Evolutionary conservation across 2,329 filamentous ascomycete genomes (phyloP).

Genomic region (Trichoderma sp.): DNA sequence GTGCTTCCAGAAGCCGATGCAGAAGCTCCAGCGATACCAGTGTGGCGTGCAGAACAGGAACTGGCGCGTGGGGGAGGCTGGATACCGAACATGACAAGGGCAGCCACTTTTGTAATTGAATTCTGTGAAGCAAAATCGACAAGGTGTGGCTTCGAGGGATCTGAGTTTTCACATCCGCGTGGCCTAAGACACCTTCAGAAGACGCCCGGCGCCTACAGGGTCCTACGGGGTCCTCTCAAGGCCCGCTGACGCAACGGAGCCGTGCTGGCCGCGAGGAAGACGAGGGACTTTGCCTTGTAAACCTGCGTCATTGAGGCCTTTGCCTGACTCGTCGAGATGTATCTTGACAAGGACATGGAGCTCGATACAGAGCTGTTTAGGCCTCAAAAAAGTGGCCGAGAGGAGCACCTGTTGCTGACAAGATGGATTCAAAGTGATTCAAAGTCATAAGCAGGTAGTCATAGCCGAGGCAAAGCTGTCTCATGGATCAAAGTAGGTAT

Average conservation of each 20-base stretch:
- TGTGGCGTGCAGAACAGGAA: neutral
- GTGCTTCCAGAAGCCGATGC: constrained; percentile 25
- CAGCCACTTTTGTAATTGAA: constrained; percentile 21
- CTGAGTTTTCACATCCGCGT: neutral
- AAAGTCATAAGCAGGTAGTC: neutral
- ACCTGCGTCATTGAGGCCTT: constrained; percentile 9
- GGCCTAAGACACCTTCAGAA: neutral
- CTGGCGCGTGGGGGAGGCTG: constrained; percentile 15
- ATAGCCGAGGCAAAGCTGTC: neutral
- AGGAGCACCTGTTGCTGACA: neutral
- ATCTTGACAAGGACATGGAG: neutral
- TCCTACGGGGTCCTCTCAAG: neutral
- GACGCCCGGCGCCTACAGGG: neutral
- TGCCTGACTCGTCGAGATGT: constrained; percentile 5
- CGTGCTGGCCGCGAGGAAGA: neutral
- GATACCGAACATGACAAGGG: neutral
- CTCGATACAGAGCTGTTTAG: neutral
- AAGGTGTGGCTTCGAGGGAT: neutral
- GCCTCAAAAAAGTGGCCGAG: neutral
- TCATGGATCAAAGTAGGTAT: neutral
- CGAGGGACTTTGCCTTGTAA: neutral
- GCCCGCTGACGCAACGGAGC: neutral
- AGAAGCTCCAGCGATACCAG: constrained; percentile 10
- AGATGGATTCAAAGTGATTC: neutral
- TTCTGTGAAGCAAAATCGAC: constrained; percentile 16